Percentiles rank a stretch among this genome's conserved stretches.
These are phyloP conservation scores for Termitomyces sp. DNA, from an alignment of 768 basidiomycete genomes.

Conservation along the genomic window DNA sequence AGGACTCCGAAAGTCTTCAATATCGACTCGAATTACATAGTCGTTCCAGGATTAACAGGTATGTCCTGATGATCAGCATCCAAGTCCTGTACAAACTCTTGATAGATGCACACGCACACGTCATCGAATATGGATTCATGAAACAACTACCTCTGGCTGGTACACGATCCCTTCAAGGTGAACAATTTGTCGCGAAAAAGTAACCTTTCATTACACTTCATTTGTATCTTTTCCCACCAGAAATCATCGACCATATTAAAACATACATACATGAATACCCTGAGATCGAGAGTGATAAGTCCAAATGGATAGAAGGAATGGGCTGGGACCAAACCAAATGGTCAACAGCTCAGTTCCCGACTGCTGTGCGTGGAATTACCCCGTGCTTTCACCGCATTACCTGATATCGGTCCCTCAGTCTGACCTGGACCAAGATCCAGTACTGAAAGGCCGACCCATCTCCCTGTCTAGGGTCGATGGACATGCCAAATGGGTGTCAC, in stretches of 20 bases:
- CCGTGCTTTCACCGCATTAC: neutral
- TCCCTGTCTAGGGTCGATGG: conserved; percentile 73
- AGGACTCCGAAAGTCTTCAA: conserved; percentile 9
- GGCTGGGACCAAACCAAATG: conserved; percentile 95
- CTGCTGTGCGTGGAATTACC: conserved; percentile 45
- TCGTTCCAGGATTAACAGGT: conserved; percentile 77
- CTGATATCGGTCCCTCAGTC: conserved; percentile 32
- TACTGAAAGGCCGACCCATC: conserved; percentile 67
- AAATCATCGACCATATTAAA: conserved; percentile 58
- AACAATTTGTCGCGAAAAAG: neutral
- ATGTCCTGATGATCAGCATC: neutral
- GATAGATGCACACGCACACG: conserved; percentile 76
- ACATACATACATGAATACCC: conserved; percentile 53
- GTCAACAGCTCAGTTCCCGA: conserved; percentile 60
- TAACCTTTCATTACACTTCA: neutral
- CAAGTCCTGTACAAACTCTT: neutral
- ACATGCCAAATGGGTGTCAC: conserved; percentile 86
- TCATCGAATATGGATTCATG: conserved; percentile 70
- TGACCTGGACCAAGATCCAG: conserved; percentile 66
- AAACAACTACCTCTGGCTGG: conserved; percentile 59
- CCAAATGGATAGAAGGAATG: conserved; percentile 75
- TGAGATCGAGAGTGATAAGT: conserved; percentile 44
- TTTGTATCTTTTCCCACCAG: conserved; percentile 25
- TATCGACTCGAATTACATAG: conserved; percentile 28
- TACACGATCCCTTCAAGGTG: conserved; percentile 56